Base-by-base conservation (phyloP, 2,329 filamentous ascomycete species). In the Lasiodiplodia sp. region DNA sequence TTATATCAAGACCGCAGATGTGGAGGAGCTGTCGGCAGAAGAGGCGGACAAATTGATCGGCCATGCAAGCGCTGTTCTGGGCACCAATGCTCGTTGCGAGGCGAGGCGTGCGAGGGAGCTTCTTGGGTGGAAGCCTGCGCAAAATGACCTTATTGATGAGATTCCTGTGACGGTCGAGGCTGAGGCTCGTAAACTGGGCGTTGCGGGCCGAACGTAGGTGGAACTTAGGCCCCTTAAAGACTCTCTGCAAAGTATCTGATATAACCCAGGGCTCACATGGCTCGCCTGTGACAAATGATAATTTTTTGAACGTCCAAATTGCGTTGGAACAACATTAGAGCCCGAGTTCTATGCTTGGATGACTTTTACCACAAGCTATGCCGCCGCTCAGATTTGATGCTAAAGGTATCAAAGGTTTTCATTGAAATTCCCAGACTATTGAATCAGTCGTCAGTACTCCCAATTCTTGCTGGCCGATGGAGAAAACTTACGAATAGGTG, bases 51-150 rank as follows among this genome's bases (percentile, higher is more conserved):
- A 82, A n/a, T 76, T 82, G 57, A 78, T 78, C 1, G 78, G 81
- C 0, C 84, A 83, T 69, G 85, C 86, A 62, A 81, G 83, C 34
- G 75, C 86, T 1, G 81, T 84, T 7, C 90, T 87, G 86, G 89
- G 89, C 0, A 78, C 86, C 68, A 92, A 92, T 69, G 88, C 88
- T 0, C 82, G 85, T 56, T 85, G 84, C 2, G 81, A 79, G 66
- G 87, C 88, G 0, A 80, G 82, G 70, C 80, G 89, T 53, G 87
- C 86, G 2, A 83, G 80, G 34, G 85, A 86, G 70, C 74, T 86
- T 44, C 74, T 92, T 8, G 86, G 84, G 0, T 92, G 89, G 89
- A 82, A 83, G 60, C 87, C 89, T 0, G 79, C 77, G 38, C 78
- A 84, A 57, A 80, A 53, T 28, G 37, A 47, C 6, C 23, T 63